Percentiles rank a stretch among this genome's conserved stretches.
phyloP scores from a whole-genome alignment of 345 rosid genomes.

The Eucalyptus pauciflora region DNA sequence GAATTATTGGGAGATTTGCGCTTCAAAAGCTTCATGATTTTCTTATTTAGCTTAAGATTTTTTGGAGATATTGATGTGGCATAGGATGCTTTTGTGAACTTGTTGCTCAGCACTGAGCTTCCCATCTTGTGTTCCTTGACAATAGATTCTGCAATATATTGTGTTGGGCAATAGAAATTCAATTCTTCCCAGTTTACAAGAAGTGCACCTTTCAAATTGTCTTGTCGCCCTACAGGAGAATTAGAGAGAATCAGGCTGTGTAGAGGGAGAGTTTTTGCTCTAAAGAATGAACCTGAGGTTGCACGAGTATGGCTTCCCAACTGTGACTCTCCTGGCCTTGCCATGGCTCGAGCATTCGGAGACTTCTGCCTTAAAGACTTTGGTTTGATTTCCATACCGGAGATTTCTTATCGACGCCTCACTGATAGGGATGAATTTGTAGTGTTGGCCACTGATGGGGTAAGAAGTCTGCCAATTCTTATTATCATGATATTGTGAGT shows the following conservation, averaged over 20 bases:
- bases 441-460: constrained; percentile 43
- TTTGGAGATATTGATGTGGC: background rate
- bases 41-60: background rate
- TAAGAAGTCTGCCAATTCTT: background rate
- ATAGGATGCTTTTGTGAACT: background rate
- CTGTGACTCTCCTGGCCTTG: constrained; percentile 33
- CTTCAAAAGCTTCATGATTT: background rate
- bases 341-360: constrained; percentile 47
- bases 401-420: constrained; percentile 16
- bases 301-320: constrained; percentile 33
- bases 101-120: background rate
- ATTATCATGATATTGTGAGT: background rate
- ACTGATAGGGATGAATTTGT: constrained; percentile 27
- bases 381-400: constrained; percentile 35
- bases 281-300: constrained; percentile 33
- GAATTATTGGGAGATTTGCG: background rate
- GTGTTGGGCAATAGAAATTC: background rate
- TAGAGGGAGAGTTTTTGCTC: constrained; percentile 29
- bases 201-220: background rate
- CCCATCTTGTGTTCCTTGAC: background rate
- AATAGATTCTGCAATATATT: background rate
- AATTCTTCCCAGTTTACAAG: background rate
- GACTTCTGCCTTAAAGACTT: constrained; percentile 38
- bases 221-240: constrained; percentile 5
- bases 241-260: constrained; percentile 23